These are phyloP conservation scores for Colletotrichum tropicicola DNA, from an alignment of 2,329 filamentous ascomycete genomes.

Conservation along the genomic window DNA sequence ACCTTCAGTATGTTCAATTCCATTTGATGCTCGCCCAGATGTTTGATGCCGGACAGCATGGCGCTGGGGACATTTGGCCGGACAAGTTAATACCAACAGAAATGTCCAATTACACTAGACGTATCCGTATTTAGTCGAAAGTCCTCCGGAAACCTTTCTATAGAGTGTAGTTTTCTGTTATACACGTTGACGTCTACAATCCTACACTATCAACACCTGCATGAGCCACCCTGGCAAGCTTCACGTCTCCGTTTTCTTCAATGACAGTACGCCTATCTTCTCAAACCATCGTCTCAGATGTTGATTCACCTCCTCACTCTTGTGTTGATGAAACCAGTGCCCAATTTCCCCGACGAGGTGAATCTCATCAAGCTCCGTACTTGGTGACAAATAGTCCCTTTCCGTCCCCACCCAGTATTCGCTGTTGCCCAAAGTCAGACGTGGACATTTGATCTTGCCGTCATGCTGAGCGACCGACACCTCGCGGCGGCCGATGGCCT, in stretches of 20 bases:
- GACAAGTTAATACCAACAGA: too few species aligned
- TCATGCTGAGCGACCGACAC: background rate
- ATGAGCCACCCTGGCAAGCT: too few species aligned
- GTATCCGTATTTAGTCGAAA: too few species aligned
- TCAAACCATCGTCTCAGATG: background rate
- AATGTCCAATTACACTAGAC: too few species aligned
- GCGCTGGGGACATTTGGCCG: too few species aligned
- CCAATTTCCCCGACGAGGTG: background rate
- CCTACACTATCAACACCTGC: too few species aligned
- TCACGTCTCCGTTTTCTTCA: background rate
- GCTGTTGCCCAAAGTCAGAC: constrained; percentile 5
- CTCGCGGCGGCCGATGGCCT: constrained; percentile 6
- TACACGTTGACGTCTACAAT: too few species aligned
- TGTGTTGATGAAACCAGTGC: constrained; percentile 10
- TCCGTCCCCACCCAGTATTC: constrained; percentile 1
- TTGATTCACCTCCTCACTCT: constrained; percentile 1
- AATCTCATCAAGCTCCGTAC: constrained; percentile 9
- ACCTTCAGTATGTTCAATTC: too few species aligned
- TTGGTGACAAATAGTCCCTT: background rate
- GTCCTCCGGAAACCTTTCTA: too few species aligned
- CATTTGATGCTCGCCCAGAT: too few species aligned
- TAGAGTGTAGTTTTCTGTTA: too few species aligned
- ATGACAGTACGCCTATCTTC: background rate
- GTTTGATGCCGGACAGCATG: too few species aligned
- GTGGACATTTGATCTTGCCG: background rate